Base-by-base conservation (phyloP, 2,329 filamentous ascomycete genomes). In the Colletotrichum shisoi region DNA sequence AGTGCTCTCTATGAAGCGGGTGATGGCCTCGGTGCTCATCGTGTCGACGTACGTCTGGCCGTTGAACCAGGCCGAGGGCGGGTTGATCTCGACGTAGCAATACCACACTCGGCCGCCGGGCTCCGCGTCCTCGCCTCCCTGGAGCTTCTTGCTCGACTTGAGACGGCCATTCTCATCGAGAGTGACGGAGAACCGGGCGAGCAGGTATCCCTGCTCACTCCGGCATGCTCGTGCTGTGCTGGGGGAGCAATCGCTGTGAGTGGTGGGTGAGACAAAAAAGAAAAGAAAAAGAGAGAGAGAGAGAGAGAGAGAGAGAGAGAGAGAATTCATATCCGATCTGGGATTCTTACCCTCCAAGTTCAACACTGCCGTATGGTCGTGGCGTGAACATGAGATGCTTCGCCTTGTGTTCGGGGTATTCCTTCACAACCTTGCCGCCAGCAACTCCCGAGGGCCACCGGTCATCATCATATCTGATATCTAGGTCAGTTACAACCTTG, bases 41-140 rank as follows among this genome's bases (percentile, higher is more conserved):
- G 74, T 74, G 63, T 77, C 75, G 60, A 76, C 61, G 42, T 76
- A 76, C 5, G 72, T 74, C 63, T 75, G 70, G 7, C 70, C 73
- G 58, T 76, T 76, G 70, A 75, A 76, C 75, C 75, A 76, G 34
- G 71, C 62, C 6, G 71, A 73, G 3, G 68, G 54, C 1, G 71
- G 70, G 58, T 76, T 76, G 1, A 68, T 72, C 61, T 76, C 74
- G 13, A 75, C 69, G 63, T 77, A 77, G 8, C 74, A 74, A 51
- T 75, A 76, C 74, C 74, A 77, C 8, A 75, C 59, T 4, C 46
- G 34, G 4, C 58, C 64, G 15, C 74, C 73, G 1, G 56, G 58
- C 17, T 71, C 71, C 8, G 67, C 46, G 34, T 46, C 37, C 12
- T 76, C 70, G 3, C 63, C 72, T 5, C 70, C 31, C 1, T 70